Evolutionary conservation across 2,329 filamentous ascomycete genomes (phyloP), one percentile per base, ranked within the genome.

Genomic region (Penicillium digitatum): DNA sequence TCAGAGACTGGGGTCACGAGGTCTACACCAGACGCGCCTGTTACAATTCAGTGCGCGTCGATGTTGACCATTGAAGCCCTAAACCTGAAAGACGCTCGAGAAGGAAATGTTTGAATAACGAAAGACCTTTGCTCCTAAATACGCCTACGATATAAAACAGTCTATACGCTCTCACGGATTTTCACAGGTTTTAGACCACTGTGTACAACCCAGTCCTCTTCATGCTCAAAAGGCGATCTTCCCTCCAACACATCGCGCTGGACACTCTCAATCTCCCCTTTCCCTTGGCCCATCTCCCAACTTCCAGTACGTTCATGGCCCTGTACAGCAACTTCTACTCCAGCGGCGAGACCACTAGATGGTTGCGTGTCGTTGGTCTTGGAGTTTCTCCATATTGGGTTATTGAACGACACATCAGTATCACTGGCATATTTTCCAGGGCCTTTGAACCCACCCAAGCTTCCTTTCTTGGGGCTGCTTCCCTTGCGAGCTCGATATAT

Each of bases 371-470:
- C 66, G 53, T 67, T 68, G n/a, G 66, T 67, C 39, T 69, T 70
- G 49, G 64, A 65, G 10, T 63, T 74, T 1, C 70, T 76, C 52
- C 76, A 76, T 46, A 76, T 76, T 1, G 76, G 68, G 18, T 62
- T 61, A 16, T 60, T 62, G 48, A 81, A 70, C 2, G 72, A 74
- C 31, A 83, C 64, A 65, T 85, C 82, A 3, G 73, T 70, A 64
- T 85, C 82, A 45, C 77, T 80, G 0, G 78, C 79, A 61, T 84
- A 67, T 66, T 83, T 85, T 14, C 69, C 68, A 12, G 71, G 72
- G 14, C 82, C 81, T 61, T 83, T 84, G 74, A 84, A 84, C 0
- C 82, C 82, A 10, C 80, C 80, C 8, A 79, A 59, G 9, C 73
- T 73, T 10, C 70, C 68, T 46, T 69, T 75, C 45, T 66, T 69